Conservation (phyloP, 768 basidiomycete genomes). For the Lepiota venenata region DNA sequence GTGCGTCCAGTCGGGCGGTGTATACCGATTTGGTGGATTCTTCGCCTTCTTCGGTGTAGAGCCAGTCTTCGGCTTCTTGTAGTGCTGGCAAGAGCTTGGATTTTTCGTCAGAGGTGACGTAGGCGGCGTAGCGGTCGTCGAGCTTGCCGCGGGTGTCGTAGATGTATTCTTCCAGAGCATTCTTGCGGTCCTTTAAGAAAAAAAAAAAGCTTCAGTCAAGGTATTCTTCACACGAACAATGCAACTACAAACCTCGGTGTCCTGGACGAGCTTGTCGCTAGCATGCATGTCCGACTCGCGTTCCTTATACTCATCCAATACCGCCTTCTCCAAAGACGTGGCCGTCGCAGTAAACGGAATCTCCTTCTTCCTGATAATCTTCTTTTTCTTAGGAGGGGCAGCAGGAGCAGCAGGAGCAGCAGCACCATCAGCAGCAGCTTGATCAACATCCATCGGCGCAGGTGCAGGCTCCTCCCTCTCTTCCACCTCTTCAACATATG, state of each 20-base stretch:
- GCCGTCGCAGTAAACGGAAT: slow-evolving; percentile 68
- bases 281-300: slow-evolving; percentile 87
- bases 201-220: too few species aligned
- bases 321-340: slow-evolving; percentile 58
- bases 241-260: slow-evolving; percentile 77
- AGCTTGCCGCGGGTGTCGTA: slow-evolving; percentile 94
- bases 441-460: slow-evolving; percentile 66
- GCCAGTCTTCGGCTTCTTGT: slow-evolving; percentile 88
- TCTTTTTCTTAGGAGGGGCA: slow-evolving; percentile 78
- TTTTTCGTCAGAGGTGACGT: slow-evolving; percentile 76
- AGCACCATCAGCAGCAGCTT: slow-evolving; percentile 29
- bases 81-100: slow-evolving; percentile 66
- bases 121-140: slow-evolving; percentile 81
- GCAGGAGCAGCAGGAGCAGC: slow-evolving; percentile 26
- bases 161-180: slow-evolving; percentile 97
- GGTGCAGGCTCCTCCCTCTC: slow-evolving; percentile 68
- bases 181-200: slow-evolving; percentile 80
- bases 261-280: slow-evolving; percentile 92
- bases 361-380: slow-evolving; percentile 78
- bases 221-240: too few species aligned
- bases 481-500: slow-evolving; percentile 81
- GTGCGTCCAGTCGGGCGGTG: slow-evolving; percentile 72
- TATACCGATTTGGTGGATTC: slow-evolving; percentile 97
- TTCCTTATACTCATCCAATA: slow-evolving; percentile 69
- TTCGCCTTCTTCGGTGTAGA: slow-evolving; percentile 96